Evolutionary conservation across 495 filamentous ascomycete genomes (phyloP), one percentile per base, ranked within the genome.

Genomic region (Aspergillus carlsbadensis): DNA sequence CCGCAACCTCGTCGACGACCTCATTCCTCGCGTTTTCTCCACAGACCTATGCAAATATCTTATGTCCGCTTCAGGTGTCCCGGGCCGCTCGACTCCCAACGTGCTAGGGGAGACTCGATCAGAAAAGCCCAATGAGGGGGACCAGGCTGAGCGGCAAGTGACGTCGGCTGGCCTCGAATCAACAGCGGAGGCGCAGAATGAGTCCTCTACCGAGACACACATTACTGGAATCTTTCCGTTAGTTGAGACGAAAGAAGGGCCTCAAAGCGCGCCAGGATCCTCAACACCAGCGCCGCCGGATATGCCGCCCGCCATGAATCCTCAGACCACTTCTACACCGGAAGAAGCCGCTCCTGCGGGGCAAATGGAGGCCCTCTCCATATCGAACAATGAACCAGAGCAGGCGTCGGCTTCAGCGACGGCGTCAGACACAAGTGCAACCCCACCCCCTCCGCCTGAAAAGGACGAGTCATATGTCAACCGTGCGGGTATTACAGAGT

Each of bases 391-490:
- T 14, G 57, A 45, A 21, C 36, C 68, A 13, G 61, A 67, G 17
- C 43, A 57, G 45, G 34, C 41, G 47, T 39, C 54, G 17, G 40
- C 58, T 20, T 48, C 59, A 7, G 34, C 41, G 47, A 36, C 54
- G 17, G 40, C 58, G 20, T 48, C 59, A 7, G 53, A 44, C 26
- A 31, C 63, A 22, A 67, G 67, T 22, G 57, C 62, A 20, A 67
- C 69, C 33, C 68, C 72, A 50, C 68, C 72, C 4, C 68, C 70
- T 44, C 75, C 68, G 6, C 76, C 74, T 6, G 68, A 73, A 10
- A 81, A 81, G 58, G 78, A 82, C 56, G 72, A 78, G 21, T 54
- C 75, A 5, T 90, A 91, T 62, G 70, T 87, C 40, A 87, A 79
- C 49, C 75, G 77, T 11, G 68, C 80, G 10, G 81, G 79, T 14